Evolutionary conservation across 345 rosid species (phyloP), one percentile per base, ranked within the genome.

Genomic region (Heritiera fomes): DNA sequence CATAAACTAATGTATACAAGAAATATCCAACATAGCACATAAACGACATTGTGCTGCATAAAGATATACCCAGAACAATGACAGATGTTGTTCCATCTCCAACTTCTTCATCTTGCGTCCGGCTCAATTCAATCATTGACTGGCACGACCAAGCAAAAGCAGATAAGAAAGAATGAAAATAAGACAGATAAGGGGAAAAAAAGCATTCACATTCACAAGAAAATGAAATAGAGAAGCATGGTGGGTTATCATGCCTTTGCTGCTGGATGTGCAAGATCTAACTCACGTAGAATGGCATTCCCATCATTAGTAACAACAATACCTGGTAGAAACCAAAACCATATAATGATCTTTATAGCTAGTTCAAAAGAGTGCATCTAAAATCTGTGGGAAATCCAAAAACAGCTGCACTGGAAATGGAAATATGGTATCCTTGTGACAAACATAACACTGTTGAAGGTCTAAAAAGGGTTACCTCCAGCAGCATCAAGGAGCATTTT

Each of bases 61-160:
- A 63, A 40, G 53, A 41, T 20, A 78, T 91, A 95, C 99, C 98
- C 73, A 95, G 91, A 80, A 95, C 94, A 84, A 95, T 95, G 74
- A 93, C 97, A 34, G 99, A 93, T 75, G 98, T 95, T 50, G 99
- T 95, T 83, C 99, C 99, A 85, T 95, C 99, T 80, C 98, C 98
- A 4, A 95, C 98, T 87, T 95, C 98, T 89, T 92, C 99, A 76
- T 95, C 99, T 85, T 93, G 99, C 4, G 99, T 90, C 6, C 99
- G 96, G 75, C 98, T 95, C 76, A 95, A 82, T 80, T 95, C 97
- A 85, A 93, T 94, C 99, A 95, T 94, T 1, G 99, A 95, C 97
- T 93, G 87, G 60, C 73, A 80, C 17, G 62, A 77, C n/a, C 58
- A 80, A 65, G 9, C 63, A 75, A 70, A 78, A 72, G 38, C 13